A percentile compares a stretch with the other conserved stretches of the same genome.
Evolutionary conservation across 2,329 filamentous ascomycete species (phyloP).

Genomic region (Exophiala oligosperma): DNA sequence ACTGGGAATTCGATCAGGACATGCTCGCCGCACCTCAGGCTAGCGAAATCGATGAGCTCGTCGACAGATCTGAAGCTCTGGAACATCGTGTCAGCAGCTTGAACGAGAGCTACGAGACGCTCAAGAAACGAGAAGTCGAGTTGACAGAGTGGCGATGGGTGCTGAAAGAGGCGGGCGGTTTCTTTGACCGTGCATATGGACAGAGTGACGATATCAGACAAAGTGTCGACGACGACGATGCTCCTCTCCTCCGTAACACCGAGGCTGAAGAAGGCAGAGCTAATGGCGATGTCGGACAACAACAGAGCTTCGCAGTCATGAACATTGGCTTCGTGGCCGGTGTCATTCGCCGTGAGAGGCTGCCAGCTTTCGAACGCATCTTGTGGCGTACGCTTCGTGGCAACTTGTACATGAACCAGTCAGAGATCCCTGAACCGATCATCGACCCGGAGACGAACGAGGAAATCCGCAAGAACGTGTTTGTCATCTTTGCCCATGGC

Average conservation of each 20-base stretch:
- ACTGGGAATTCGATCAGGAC: conserved; percentile 80
- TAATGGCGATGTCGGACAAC: conserved; percentile 64
- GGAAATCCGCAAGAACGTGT: conserved; percentile 92
- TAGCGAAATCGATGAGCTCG: conserved; percentile 92
- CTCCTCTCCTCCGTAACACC: conserved; percentile 86
- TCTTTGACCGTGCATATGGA: conserved; percentile 90
- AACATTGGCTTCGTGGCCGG: conserved; percentile 98
- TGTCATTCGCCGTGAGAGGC: conserved; percentile 89
- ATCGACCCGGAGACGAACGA: conserved; percentile 92
- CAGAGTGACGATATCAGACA: conserved; percentile 95
- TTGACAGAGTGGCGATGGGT: conserved; percentile 99
- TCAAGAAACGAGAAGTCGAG: conserved; percentile 97
- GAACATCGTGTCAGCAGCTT: conserved; percentile 88
- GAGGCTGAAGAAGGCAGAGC: conserved; percentile 71
- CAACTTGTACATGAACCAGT: conserved; percentile 99
- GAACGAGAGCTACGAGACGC: conserved; percentile 96
- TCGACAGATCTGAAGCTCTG: conserved; percentile 86
- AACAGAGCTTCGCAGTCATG: conserved; percentile 92
- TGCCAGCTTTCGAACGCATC: conserved; percentile 94
- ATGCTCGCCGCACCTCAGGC: conserved; percentile 84
- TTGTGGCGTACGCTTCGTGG: conserved; percentile 95
- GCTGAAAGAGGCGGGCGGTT: conserved; percentile 89
- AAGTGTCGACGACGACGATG: conserved; percentile 87
- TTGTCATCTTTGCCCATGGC: conserved; percentile 98
- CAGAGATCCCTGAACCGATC: conserved; percentile 91